Evolutionary conservation across 2,329 filamentous ascomycete genomes (phyloP), one percentile per base, ranked within the genome.

Genomic region (Botryotinia narcissicola): DNA sequence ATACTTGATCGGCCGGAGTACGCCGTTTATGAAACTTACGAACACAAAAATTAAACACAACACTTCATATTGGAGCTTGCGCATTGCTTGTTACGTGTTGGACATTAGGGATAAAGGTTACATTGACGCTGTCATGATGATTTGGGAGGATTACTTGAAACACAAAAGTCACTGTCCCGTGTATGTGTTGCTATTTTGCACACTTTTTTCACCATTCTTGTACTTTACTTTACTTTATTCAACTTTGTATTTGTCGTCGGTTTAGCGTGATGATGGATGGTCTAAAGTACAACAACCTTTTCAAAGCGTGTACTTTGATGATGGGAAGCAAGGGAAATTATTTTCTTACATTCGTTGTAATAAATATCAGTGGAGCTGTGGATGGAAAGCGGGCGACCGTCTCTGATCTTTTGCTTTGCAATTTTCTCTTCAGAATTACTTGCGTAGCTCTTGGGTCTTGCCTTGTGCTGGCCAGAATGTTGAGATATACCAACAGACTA

Each of bases 261-360:
- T 76, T 81, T 81, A 81, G 80, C 80, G 80, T 81, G 78, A 81
- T 80, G 80, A 81, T 74, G 75, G 78, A 75, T 66, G 51, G 71
- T 54, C 57, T 74, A 29, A 67, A 75, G 73, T 69, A 73, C 74
- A 72, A 75, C 64, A 72, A 72, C 42, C 32, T 60, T 68, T 68
- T 60, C 64, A n/a, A 72, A 59, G 74, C 76, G 75, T 78, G 75
- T 74, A 60, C 63, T 69, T 72, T 68, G 71, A 72, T 40, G 71
- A 68, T 72, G 48, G 62, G 37, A 61, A 40, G 70, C 74, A 73
- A 71, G 72, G 72, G 72, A 62, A 76, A 72, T 48, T 63, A 57
- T 74, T 80, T 79, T 74, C 77, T 78, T 79, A 80, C 78, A 73
- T 76, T 80, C 79, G 74, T 80, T 81, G 79, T 81, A 81, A 80